These are phyloP conservation scores for Stromatinia cepivora DNA, from an alignment of 2,329 filamentous ascomycete genomes.

Conservation along the genomic window DNA sequence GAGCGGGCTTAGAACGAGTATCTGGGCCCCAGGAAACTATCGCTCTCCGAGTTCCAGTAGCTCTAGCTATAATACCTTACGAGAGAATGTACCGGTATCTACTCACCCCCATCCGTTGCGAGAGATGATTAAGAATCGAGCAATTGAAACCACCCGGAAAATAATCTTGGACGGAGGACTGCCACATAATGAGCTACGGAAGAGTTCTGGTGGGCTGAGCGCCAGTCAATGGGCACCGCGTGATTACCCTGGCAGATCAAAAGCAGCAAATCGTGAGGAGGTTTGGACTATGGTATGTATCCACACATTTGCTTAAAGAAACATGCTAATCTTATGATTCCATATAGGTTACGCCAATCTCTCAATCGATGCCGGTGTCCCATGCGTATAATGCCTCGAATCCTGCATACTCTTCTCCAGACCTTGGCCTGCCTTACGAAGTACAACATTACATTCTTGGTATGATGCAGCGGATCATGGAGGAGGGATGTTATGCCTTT, in stretches of 20 bases:
- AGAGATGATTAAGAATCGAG: neutral
- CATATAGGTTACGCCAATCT: slow-evolving; percentile 11
- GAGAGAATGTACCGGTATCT: slow-evolving; percentile 15
- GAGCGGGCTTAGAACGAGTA: slow-evolving; percentile 17
- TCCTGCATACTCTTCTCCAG: slow-evolving; percentile 19
- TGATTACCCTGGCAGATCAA: slow-evolving; percentile 20
- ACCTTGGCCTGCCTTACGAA: slow-evolving; percentile 41
- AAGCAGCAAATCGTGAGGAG: slow-evolving; percentile 23
- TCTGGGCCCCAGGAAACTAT: slow-evolving; percentile 16
- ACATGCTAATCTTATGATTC: slow-evolving; percentile 19
- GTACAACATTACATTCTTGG: slow-evolving; percentile 41
- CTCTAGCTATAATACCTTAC: neutral
- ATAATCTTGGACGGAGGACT: neutral
- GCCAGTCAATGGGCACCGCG: slow-evolving; percentile 38
- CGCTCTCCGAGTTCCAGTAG: slow-evolving; percentile 2
- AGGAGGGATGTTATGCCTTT: slow-evolving; percentile 40
- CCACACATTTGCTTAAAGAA: neutral
- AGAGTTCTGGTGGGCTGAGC: slow-evolving; percentile 8
- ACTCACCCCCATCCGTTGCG: neutral
- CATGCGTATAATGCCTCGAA: slow-evolving; percentile 13
- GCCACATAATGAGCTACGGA: neutral
- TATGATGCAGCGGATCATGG: slow-evolving; percentile 39
- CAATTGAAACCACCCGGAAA: neutral
- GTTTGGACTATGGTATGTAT: slow-evolving; percentile 35
- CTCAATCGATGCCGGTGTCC: neutral